phyloP scores from a whole-genome alignment of 345 rosid genomes.

The Ceriops zippeliana region DNA sequence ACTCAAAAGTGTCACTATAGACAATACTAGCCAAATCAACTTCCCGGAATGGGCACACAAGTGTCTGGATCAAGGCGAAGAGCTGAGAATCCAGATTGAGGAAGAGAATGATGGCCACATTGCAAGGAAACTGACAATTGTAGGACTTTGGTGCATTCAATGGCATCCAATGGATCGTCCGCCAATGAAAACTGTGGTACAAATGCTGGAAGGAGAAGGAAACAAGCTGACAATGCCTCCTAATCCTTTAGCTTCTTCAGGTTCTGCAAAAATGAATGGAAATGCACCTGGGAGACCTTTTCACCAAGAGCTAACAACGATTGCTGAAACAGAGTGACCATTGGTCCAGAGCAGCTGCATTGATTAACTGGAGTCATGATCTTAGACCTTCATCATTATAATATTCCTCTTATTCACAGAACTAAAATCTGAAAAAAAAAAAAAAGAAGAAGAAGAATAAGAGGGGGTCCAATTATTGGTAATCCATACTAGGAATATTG shows the following conservation, averaged over 20 bases:
- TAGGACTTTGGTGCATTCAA: slow-evolving; percentile 25
- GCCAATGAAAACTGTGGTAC: slow-evolving; percentile 19
- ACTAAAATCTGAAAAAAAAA: too few species aligned
- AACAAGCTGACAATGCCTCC: slow-evolving; percentile 18
- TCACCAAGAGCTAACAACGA: slow-evolving; percentile 4
- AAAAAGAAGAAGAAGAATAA: too few species aligned
- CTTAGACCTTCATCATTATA: background rate
- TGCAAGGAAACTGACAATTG: slow-evolving; percentile 15
- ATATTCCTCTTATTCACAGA: too few species aligned
- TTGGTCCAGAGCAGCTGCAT: background rate
- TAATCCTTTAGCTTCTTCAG: slow-evolving; percentile 15
- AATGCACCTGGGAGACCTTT: background rate
- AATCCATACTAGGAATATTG: too few species aligned
- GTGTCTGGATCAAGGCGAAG: slow-evolving; percentile 17
- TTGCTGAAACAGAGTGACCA: slow-evolving; percentile 12
- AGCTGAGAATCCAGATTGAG: slow-evolving; percentile 11
- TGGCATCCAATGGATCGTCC: slow-evolving; percentile 24
- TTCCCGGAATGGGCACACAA: slow-evolving; percentile 26
- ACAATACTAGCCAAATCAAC: slow-evolving; percentile 7
- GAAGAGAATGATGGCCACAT: slow-evolving; percentile 19
- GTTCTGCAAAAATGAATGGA: slow-evolving; percentile 3
- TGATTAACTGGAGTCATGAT: background rate
- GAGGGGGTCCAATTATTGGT: too few species aligned
- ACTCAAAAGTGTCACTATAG: background rate
- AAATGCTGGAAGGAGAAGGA: slow-evolving; percentile 23